phyloP scores from a whole-genome alignment of 2,329 filamentous ascomycete genomes.

The Pestalotiopsis sp. region DNA sequence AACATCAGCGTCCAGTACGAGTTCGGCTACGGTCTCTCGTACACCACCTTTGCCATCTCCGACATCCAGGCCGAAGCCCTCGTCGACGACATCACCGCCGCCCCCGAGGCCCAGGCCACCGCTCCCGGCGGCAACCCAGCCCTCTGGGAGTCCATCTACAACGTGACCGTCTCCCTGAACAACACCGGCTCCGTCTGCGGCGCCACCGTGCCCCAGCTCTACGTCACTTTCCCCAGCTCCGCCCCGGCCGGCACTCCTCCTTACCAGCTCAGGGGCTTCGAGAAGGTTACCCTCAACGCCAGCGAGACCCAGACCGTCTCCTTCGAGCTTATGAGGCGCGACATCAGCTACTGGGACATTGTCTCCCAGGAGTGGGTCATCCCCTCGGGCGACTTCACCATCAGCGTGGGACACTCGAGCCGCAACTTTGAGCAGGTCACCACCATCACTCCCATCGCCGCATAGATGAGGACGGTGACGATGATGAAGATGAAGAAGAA shows the following conservation, averaged over 20 bases:
- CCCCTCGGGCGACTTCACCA: conserved; percentile 19
- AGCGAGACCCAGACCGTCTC: conserved; percentile 67
- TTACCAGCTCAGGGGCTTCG: conserved; percentile 80
- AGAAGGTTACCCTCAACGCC: conserved; percentile 69
- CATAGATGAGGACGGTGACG: conserved; percentile 1
- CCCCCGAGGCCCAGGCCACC: conserved; percentile 32
- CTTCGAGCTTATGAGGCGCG: conserved; percentile 72
- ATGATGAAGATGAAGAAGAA: not conserved
- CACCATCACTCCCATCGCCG: conserved; percentile 15
- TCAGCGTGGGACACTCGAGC: conserved; percentile 20
- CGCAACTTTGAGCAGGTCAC: conserved; percentile 15
- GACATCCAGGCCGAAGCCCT: conserved; percentile 11
- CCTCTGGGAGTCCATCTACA: conserved; percentile 70
- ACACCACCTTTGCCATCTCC: conserved; percentile 56
- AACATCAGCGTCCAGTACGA: conserved; percentile 62
- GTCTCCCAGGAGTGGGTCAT: conserved; percentile 71
- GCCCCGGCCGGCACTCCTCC: conserved; percentile 40
- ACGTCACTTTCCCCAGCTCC: not conserved
- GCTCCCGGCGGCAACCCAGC: conserved; percentile 61
- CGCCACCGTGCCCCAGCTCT: conserved; percentile 72
- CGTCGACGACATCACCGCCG: not conserved
- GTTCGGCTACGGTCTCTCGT: conserved; percentile 63
- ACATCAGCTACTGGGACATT: conserved; percentile 85
- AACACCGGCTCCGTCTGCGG: conserved; percentile 68
- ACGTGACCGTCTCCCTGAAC: conserved; percentile 63